phyloP scores from a whole-genome alignment of 2,329 filamentous ascomycete species.

The Anthostomella pinea region DNA sequence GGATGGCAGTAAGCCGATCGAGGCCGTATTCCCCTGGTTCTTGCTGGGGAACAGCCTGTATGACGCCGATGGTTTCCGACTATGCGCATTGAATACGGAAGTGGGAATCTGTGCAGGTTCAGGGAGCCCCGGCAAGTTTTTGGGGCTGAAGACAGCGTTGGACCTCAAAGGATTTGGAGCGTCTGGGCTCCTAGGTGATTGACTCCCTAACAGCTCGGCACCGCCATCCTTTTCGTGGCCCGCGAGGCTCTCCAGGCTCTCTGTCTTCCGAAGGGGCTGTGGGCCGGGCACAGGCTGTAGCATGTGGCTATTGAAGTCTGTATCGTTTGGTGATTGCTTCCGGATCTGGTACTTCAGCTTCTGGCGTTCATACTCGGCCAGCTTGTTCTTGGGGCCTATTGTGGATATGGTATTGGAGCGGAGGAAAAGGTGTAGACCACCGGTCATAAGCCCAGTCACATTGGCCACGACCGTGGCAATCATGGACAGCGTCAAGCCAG shows the following conservation, averaged over 20 bases:
- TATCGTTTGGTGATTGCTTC: slow-evolving; percentile 15
- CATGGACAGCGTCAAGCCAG: slow-evolving; percentile 54
- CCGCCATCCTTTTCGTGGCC: slow-evolving; percentile 33
- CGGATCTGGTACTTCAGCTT: slow-evolving; percentile 37
- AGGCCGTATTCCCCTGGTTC: slow-evolving; percentile 29
- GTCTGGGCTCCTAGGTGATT: slow-evolving; percentile 16
- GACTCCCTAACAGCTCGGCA: slow-evolving; percentile 24
- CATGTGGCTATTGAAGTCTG: slow-evolving; percentile 34
- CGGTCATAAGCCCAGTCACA: slow-evolving; percentile 62
- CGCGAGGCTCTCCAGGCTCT: slow-evolving; percentile 36
- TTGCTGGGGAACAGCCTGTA: slow-evolving; percentile 41
- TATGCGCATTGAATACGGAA: slow-evolving; percentile 25
- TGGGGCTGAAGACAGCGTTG: slow-evolving; percentile 29
- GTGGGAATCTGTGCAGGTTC: slow-evolving; percentile 31
- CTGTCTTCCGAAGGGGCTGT: slow-evolving; percentile 29
- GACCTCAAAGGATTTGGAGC: slow-evolving; percentile 34
- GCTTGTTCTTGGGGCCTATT: slow-evolving; percentile 48
- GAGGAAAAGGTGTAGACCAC: slow-evolving; percentile 64
- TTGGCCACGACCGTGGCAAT: slow-evolving; percentile 65
- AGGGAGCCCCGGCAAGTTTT: slow-evolving; percentile 25
- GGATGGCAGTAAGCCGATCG: slow-evolving; percentile 42
- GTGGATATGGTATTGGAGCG: slow-evolving; percentile 59
- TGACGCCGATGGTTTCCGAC: slow-evolving; percentile 34
- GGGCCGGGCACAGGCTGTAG: slow-evolving; percentile 33
- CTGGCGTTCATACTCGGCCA: slow-evolving; percentile 45